Percentiles rank a stretch among this genome's conserved stretches.
These are phyloP conservation scores for Gastrolobium villosum DNA, from an alignment of 306 rosid genomes.

Conservation along the genomic window DNA sequence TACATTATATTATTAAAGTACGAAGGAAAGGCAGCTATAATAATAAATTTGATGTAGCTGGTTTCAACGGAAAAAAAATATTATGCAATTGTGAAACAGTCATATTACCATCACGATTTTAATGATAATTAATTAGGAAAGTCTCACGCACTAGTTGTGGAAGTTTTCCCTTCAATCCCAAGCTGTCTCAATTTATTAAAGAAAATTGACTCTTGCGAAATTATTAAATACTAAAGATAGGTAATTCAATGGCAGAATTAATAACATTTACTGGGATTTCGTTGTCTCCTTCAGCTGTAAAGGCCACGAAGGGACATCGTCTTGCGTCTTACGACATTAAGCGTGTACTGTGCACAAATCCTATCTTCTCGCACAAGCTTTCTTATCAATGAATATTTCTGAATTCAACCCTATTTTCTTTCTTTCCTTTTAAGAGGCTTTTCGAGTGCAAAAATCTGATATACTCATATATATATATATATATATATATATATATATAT, in stretches of 20 bases:
- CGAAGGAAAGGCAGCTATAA: conserved; percentile 12
- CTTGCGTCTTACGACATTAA: not conserved
- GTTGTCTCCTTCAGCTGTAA: conserved; percentile 28
- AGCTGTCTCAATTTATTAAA: conserved; percentile 19
- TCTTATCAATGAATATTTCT: conserved; percentile 6
- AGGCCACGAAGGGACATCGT: not conserved
- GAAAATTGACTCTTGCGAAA: conserved; percentile 3
- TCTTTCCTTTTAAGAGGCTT: not conserved
- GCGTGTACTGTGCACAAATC: too few relatives aligned
- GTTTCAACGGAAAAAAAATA: not conserved
- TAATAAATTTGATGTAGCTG: not conserved
- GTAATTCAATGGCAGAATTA: conserved; percentile 1
- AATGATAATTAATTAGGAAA: not conserved
- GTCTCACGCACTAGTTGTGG: conserved; percentile 36
- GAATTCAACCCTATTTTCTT: not conserved
- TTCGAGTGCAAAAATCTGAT: not conserved
- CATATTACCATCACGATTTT: not conserved
- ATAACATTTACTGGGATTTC: conserved; percentile 20
- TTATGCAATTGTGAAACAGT: not conserved
- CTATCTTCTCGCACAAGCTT: not conserved
- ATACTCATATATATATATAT: not conserved
- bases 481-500: too few relatives aligned
- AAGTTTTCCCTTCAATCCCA: conserved; percentile 41
- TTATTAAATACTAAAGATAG: not conserved
- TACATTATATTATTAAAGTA: not conserved